A percentile compares a stretch with the other conserved stretches of the same genome.
Evolutionary conservation across 176 grass and related monocot genomes (phyloP).

Genomic region (Musa itinerans): DNA sequence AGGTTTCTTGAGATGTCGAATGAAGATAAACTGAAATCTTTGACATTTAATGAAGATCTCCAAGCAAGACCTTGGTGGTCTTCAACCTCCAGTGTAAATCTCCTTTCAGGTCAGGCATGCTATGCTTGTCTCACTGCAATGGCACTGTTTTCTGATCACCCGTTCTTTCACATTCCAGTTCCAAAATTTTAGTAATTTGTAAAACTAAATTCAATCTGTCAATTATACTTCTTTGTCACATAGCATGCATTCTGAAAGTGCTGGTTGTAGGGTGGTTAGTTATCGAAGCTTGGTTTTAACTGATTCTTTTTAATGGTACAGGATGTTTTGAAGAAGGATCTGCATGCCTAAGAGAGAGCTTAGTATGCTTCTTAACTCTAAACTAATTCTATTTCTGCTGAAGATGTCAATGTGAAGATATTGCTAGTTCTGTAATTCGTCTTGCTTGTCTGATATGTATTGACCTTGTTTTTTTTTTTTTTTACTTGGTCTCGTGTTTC

Average conservation of each 20-base stretch:
- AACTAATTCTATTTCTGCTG: background rate
- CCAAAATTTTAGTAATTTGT: background rate
- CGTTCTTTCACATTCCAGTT: too few species aligned
- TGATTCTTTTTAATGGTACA: conserved; percentile 32
- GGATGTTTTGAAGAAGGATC: conserved; percentile 53
- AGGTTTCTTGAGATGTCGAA: conserved; percentile 68
- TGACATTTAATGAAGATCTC: conserved; percentile 82
- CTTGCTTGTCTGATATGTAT: background rate
- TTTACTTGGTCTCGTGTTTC: too few species aligned
- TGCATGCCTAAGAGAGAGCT: conserved; percentile 44
- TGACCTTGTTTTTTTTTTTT: background rate
- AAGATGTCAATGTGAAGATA: background rate
- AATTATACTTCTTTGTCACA: background rate
- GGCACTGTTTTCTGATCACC: background rate
- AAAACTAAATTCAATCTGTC: background rate
- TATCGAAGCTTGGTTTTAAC: background rate
- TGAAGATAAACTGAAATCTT: conserved; percentile 50
- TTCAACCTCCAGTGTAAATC: conserved; percentile 59
- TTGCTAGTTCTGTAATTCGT: too few species aligned
- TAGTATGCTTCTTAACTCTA: conserved; percentile 35
- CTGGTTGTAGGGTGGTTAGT: background rate
- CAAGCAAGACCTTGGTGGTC: conserved; percentile 91
- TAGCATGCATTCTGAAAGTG: background rate
- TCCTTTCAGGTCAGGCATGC: conserved; percentile 54
- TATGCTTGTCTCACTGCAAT: background rate